phyloP scores from a whole-genome alignment of 2,329 filamentous ascomycete genomes.

The Botryotinia narcissicola region DNA sequence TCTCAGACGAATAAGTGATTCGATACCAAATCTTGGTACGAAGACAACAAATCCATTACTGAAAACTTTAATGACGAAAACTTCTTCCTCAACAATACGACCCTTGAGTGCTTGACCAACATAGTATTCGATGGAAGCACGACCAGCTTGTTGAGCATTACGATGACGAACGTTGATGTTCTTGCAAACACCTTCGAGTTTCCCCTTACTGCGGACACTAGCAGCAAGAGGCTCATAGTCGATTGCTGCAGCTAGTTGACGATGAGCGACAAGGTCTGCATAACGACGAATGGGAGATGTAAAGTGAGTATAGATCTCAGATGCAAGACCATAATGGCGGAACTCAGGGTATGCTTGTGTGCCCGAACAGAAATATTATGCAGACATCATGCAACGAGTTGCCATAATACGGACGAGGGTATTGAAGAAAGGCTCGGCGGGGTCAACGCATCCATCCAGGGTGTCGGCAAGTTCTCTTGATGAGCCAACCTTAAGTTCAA shows the following conservation, averaged over 20 bases:
- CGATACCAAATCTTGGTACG: slow-evolving; percentile 92
- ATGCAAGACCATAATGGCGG: slow-evolving; percentile 93
- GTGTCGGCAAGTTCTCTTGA: slow-evolving; percentile 93
- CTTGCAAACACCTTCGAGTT: slow-evolving; percentile 90
- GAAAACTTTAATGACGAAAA: slow-evolving; percentile 96
- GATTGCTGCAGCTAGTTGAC: slow-evolving; percentile 93
- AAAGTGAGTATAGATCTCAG: slow-evolving; percentile 98
- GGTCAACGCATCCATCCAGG: slow-evolving; percentile 78
- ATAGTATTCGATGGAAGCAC: slow-evolving; percentile 95
- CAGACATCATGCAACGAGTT: slow-evolving; percentile 98
- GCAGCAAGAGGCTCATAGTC: slow-evolving; percentile 86
- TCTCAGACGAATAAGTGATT: slow-evolving; percentile 81
- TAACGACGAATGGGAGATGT: slow-evolving; percentile 96
- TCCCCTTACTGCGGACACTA: slow-evolving; percentile 74
- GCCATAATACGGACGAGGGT: slow-evolving; percentile 96
- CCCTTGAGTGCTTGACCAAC: slow-evolving; percentile 93
- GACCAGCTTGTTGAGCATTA: slow-evolving; percentile 92
- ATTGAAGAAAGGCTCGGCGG: slow-evolving; percentile 91
- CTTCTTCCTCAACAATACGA: slow-evolving; percentile 74
- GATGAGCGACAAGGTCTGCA: slow-evolving; percentile 91
- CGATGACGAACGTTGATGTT: slow-evolving; percentile 98
- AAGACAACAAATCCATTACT: slow-evolving; percentile 97
- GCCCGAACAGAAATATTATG: slow-evolving; percentile 96
- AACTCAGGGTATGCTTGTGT: slow-evolving; percentile 92
- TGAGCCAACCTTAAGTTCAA: slow-evolving; percentile 79